phyloP scores from a whole-genome alignment of 352 stramenopile genomes.

The Globisporangium nodosum region DNA sequence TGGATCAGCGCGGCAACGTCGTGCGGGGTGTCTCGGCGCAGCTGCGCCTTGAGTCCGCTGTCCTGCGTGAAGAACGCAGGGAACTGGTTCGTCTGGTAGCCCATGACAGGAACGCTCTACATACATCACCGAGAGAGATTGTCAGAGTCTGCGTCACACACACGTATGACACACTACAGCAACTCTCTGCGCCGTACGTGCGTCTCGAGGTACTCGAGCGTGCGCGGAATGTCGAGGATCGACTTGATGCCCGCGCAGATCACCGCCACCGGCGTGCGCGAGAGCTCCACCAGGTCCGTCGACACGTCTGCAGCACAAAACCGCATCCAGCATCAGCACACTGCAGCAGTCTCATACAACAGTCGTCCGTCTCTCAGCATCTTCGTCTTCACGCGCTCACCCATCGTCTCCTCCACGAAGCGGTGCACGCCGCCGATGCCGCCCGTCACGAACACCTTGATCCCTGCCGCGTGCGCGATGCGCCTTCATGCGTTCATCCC shows the following conservation, averaged over 20 bases:
- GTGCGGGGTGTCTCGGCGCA: conserved; percentile 77
- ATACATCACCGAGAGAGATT: not conserved
- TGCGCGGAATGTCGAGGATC: conserved; percentile 96
- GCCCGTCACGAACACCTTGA: conserved; percentile 97
- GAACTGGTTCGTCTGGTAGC: conserved; percentile 92
- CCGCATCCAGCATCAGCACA: not conserved
- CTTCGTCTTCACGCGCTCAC: conserved; percentile 21
- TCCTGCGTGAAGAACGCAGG: conserved; percentile 97
- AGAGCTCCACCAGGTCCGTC: conserved; percentile 95
- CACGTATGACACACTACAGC: too few species aligned
- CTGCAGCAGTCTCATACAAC: too few species aligned
- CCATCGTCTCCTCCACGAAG: conserved; percentile 90
- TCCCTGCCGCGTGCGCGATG: conserved; percentile 91
- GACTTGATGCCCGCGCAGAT: conserved; percentile 98
- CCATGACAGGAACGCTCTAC: conserved; percentile 93
- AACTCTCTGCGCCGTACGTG: conserved; percentile 27
- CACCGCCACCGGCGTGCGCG: conserved; percentile 94
- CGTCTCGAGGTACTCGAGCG: conserved; percentile 97
- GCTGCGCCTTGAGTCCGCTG: conserved; percentile 83
- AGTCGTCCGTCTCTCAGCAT: too few species aligned
- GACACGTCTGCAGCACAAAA: conserved; percentile 79
- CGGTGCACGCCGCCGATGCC: conserved; percentile 97
- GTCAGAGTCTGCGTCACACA: not conserved
- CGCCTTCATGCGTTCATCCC: conserved; percentile 28
- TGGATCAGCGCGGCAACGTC: conserved; percentile 86